Conservation (phyloP, 1,139 yeast genomes). For the Sugiyamaella xylanicola region DNA sequence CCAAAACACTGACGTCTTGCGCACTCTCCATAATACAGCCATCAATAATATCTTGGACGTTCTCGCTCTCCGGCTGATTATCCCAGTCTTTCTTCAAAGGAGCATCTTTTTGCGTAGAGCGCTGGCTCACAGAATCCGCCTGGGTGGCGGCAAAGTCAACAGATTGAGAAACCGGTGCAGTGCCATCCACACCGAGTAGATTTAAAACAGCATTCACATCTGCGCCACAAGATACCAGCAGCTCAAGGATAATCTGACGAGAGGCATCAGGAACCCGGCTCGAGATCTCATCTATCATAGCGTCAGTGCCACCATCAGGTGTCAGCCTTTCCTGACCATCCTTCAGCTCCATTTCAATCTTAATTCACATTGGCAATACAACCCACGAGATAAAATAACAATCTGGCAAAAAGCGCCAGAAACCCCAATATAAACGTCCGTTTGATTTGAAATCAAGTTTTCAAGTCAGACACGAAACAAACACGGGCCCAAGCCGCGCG, state of each 20-base stretch:
- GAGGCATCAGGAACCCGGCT: conserved; percentile 35
- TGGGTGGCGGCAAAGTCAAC: not conserved
- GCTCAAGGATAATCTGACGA: conserved; percentile 38
- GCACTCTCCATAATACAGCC: too few relatives aligned
- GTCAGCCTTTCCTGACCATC: not conserved
- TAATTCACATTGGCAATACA: not conserved
- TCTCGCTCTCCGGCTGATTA: too few relatives aligned
- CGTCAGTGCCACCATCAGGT: conserved; percentile 34
- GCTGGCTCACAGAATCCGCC: not conserved
- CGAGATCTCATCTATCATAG: conserved; percentile 36
- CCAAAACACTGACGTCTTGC: too few relatives aligned
- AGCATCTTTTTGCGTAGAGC: not conserved
- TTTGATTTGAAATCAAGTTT: conserved; percentile 11
- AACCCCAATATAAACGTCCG: not conserved
- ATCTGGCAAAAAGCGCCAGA: not conserved
- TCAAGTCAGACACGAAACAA: conserved; percentile 6
- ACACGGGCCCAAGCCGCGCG: conserved; percentile 8
- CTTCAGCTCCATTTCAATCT: not conserved
- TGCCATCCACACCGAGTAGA: conserved; percentile 29
- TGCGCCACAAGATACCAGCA: conserved; percentile 42
- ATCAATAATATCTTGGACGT: too few relatives aligned
- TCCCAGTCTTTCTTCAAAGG: too few relatives aligned
- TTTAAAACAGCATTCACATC: conserved; percentile 33
- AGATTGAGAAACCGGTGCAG: too few relatives aligned
- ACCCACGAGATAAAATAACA: too few relatives aligned